Evolutionary conservation across 768 basidiomycete species (phyloP), one percentile per base, ranked within the genome.

Genomic region (Lanmaoa pseudosensibilis): DNA sequence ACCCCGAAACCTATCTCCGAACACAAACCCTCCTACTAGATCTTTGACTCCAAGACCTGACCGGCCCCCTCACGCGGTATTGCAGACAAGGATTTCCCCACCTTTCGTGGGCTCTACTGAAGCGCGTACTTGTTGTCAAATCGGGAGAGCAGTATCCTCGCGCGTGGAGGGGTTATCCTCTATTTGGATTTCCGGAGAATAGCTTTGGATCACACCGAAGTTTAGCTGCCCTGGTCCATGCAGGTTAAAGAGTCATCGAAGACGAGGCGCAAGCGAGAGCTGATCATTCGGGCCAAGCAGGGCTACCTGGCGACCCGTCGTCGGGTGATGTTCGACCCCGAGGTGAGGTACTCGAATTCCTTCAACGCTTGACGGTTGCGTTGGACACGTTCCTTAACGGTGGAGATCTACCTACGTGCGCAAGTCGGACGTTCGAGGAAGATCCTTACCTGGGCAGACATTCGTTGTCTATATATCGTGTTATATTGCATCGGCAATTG

Each of bases 211-310:
- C 8, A 57, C 46, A 41, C 69, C 57, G 33, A 55, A 32, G 50
- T 70, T 70, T 23, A 45, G 46, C 23, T 59, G 58, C 5, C 70
- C 64, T 1, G 69, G 70, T n/a, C 69, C 70, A 16, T 30, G 66
- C 10, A 69, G 30, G 46, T 70, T 69, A 38, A 71, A 72, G 51
- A 71, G 62, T 11, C 71, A 69, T 16, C 59, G 69, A 44, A 70
- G 69, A 39, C 71, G 10, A 46, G 38, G 23, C 47, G 55, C 19
- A 67, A 46, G 19, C 58, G 60, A 47, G 59, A 46, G 37, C 37
- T 25, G 33, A 55, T 49, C 0, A 68, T 68, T 3, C 13, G 8
- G 67, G 63, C 33, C 63, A 67, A 16, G 43, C 50, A 12, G 63
- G 62, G 40, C 55, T 57, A 30, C 48, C n/a, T 5, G 56, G 60